A percentile compares a stretch with the other conserved stretches of the same genome.
Evolutionary conservation across 2,329 filamentous ascomycete species (phyloP).

Genomic region (Colletotrichum falcatum): DNA sequence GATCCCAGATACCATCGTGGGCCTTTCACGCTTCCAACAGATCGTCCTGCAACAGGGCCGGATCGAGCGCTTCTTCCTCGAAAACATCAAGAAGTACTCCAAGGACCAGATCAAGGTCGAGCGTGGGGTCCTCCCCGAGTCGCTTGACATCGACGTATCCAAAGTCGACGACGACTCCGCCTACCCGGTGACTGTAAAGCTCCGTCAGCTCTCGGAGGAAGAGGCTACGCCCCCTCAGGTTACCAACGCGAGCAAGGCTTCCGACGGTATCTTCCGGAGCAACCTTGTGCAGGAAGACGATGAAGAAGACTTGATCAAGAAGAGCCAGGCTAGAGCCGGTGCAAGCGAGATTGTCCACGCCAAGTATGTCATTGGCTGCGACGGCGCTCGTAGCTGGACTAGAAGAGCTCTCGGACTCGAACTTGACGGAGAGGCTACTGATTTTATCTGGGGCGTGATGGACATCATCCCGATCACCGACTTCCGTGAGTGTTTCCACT

Average conservation of each 20-base stretch:
- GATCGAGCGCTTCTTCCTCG: constrained; percentile 75
- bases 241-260: constrained; percentile 53
- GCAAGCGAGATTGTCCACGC: constrained; percentile 60
- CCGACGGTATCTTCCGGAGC: constrained; percentile 69
- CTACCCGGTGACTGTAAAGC: constrained; percentile 71
- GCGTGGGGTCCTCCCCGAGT: constrained; percentile 68
- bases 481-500: constrained; percentile 53
- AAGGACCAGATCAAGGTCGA: constrained; percentile 65
- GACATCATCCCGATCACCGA: constrained; percentile 55
- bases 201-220: constrained; percentile 68
- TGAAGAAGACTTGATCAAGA: constrained; percentile 53
- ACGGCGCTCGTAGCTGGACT: constrained; percentile 77
- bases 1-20: constrained; percentile 72
- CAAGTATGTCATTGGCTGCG: constrained; percentile 76
- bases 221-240: constrained; percentile 61
- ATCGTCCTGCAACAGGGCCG: constrained; percentile 78
- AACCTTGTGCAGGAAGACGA: constrained; percentile 69
- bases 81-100: constrained; percentile 67
- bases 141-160: constrained; percentile 65
- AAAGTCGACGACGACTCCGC: constrained; percentile 61
- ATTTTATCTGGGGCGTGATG: constrained; percentile 61
- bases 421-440: constrained; percentile 66
- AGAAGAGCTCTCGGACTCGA: constrained; percentile 67
- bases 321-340: constrained; percentile 47
- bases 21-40: constrained; percentile 72